phyloP scores from a whole-genome alignment of 2,329 filamentous ascomycete species.

The Phialophora verrucosa region DNA sequence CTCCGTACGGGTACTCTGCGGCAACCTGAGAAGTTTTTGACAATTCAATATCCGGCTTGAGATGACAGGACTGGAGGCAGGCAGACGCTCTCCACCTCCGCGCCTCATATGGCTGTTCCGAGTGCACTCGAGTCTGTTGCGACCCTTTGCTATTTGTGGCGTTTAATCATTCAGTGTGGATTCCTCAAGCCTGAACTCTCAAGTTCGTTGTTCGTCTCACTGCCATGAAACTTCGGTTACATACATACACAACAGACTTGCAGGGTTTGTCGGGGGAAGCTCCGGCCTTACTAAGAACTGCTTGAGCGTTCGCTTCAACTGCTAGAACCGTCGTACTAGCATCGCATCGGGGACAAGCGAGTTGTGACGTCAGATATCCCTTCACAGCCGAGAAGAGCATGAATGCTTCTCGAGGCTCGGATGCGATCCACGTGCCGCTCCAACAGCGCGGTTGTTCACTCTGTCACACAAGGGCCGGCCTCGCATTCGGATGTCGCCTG shows the following conservation, averaged over 20 bases:
- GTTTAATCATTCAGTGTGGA: background rate
- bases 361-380: background rate
- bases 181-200: no score
- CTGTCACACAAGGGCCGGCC: background rate
- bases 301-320: background rate
- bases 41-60: background rate
- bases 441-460: no score
- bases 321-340: background rate
- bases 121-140: background rate
- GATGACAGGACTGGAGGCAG: background rate
- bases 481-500: background rate
- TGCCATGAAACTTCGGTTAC: background rate
- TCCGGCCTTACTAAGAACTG: background rate
- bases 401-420: background rate
- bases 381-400: background rate
- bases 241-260: background rate
- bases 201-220: no score
- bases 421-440: background rate
- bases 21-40: background rate
- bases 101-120: background rate
- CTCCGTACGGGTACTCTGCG: no score
- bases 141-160: background rate
- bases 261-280: background rate
- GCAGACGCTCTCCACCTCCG: background rate
- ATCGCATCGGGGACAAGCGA: background rate